Evolutionary conservation across 345 rosid species (phyloP).

Genomic region (Melastoma malabathricum): DNA sequence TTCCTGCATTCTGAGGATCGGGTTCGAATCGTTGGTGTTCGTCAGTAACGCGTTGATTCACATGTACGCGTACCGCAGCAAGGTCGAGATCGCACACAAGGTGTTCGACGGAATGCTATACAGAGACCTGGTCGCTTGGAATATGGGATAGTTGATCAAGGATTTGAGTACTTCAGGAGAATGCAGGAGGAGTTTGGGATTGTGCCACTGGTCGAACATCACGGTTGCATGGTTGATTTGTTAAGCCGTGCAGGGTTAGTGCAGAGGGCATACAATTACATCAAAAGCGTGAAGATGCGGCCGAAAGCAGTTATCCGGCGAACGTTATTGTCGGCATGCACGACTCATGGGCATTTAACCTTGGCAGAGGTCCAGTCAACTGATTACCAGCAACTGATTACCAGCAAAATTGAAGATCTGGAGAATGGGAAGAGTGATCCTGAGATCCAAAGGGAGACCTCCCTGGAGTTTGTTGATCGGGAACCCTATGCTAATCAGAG

Average conservation of each 20-base stretch:
- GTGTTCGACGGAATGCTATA: conserved; percentile 50
- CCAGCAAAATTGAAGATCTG: no score
- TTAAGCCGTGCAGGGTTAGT: conserved; percentile 71
- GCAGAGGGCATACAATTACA: conserved; percentile 39
- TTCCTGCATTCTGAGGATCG: conserved; percentile 35
- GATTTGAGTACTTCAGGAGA: conserved; percentile 43
- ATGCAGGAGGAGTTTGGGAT: conserved; percentile 57
- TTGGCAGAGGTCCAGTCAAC: conserved; percentile 66
- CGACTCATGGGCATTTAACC: conserved; percentile 38
- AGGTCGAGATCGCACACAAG: conserved; percentile 31
- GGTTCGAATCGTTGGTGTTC: conserved; percentile 48
- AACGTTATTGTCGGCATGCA: conserved; percentile 61
- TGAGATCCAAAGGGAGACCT: no score
- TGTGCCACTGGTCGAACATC: conserved; percentile 60
- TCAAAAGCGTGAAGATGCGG: conserved; percentile 41
- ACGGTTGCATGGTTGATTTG: conserved; percentile 85
- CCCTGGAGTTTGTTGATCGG: no score
- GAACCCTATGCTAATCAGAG: no score
- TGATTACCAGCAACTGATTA: no score
- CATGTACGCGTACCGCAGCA: conserved; percentile 41
- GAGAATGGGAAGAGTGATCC: no score
- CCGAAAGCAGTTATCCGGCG: conserved; percentile 80
- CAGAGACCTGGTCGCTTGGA: conserved; percentile 82
- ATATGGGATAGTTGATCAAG: conserved; percentile 75
- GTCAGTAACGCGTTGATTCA: conserved; percentile 59